phyloP scores from a whole-genome alignment of 1,284 basidiomycete species.

The Cutaneotrichosporon sp. region DNA sequence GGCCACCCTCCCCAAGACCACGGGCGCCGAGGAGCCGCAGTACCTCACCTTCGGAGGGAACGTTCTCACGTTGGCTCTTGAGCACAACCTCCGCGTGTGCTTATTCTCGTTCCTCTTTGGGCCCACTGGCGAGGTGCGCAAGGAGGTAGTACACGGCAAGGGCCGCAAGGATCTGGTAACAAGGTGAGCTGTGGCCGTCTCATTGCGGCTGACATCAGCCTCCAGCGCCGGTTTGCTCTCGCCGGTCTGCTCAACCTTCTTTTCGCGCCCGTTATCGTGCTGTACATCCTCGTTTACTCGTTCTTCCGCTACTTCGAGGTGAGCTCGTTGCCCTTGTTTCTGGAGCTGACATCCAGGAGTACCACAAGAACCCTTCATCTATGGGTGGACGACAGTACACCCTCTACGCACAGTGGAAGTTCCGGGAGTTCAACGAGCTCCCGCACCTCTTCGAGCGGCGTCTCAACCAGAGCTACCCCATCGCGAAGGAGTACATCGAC shows the following conservation, averaged over 20 bases:
- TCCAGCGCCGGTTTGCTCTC: slow-evolving; percentile 84
- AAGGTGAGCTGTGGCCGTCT: slow-evolving; percentile 61
- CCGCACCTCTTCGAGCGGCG: slow-evolving; percentile 87
- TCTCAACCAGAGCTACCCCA: slow-evolving; percentile 81
- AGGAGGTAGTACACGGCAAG: slow-evolving; percentile 83
- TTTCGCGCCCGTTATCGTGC: slow-evolving; percentile 94
- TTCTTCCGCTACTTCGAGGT: slow-evolving; percentile 99
- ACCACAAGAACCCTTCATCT: slow-evolving; percentile 95
- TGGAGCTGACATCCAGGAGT: slow-evolving; percentile 67
- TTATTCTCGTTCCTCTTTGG: slow-evolving; percentile 94
- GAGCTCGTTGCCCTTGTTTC: slow-evolving; percentile 30
- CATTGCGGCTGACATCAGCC: slow-evolving; percentile 55
- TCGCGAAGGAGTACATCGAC: slow-evolving; percentile 91
- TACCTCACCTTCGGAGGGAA: slow-evolving; percentile 51
- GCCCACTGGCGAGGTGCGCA: slow-evolving; percentile 77
- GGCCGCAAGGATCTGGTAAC: slow-evolving; percentile 76
- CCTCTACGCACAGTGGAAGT: slow-evolving; percentile 95
- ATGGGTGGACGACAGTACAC: slow-evolving; percentile 92
- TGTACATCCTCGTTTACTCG: slow-evolving; percentile 96
- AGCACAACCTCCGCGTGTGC: slow-evolving; percentile 96
- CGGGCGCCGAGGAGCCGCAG: slow-evolving; percentile 20
- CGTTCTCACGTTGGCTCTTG: slow-evolving; percentile 77
- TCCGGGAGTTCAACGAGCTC: slow-evolving; percentile 97
- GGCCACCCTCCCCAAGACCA: slow-evolving; percentile 28
- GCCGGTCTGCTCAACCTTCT: slow-evolving; percentile 94